Conservation (phyloP, 2,329 filamentous ascomycete species). For the Diaporthe caulivora region DNA sequence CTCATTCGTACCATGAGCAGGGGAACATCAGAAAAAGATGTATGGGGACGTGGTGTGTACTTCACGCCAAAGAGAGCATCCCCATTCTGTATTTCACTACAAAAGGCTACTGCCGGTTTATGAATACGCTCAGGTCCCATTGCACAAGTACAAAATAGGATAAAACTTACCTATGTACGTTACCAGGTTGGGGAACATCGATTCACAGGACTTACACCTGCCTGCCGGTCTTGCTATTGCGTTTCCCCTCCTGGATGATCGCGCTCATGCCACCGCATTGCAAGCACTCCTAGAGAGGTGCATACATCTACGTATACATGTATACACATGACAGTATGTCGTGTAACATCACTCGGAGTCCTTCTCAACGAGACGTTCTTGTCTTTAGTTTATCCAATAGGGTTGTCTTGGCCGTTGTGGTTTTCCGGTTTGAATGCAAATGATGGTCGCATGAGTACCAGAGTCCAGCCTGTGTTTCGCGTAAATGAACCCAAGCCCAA, state of each 20-base stretch:
- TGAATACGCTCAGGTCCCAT: too few relatives aligned
- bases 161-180: background rate
- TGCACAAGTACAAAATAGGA: background rate
- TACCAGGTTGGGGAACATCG: background rate
- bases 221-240: background rate
- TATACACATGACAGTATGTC: background rate
- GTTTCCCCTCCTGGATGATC: background rate
- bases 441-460: background rate
- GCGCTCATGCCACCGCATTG: background rate
- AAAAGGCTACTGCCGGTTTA: too few relatives aligned
- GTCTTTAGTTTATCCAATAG: background rate
- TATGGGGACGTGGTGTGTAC: background rate
- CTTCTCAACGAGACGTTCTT: conserved; percentile 7
- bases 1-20: background rate
- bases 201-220: background rate
- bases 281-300: background rate
- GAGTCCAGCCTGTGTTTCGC: background rate
- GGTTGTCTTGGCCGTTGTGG: background rate
- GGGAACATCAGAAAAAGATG: background rate
- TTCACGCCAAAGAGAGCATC: background rate
- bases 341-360: conserved; percentile 1
- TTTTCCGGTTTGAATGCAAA: background rate
- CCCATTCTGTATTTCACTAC: background rate
- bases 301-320: background rate
- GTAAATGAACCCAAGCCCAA: background rate